phyloP scores from a whole-genome alignment of 148 eudicot genomes.

The Camellia japonica region DNA sequence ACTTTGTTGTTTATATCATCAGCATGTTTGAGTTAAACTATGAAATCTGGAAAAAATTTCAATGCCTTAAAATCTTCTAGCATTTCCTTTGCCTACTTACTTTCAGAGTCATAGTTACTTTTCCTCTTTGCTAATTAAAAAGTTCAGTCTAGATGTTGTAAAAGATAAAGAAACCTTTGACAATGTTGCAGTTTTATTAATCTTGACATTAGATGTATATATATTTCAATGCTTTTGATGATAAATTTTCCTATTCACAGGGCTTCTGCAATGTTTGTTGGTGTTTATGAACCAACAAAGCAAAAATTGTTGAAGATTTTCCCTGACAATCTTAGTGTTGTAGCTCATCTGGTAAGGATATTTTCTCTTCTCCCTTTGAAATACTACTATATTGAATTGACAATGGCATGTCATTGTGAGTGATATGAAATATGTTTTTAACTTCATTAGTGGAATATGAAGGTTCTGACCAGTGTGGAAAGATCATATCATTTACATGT shows the following conservation, averaged over 20 bases:
- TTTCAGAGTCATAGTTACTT: neutral
- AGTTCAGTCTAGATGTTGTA: neutral
- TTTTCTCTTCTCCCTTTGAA: conserved; percentile 15
- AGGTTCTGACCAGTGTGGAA: neutral
- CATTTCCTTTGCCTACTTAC: neutral
- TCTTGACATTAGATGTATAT: neutral
- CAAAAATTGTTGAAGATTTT: conserved; percentile 68
- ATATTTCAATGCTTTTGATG: neutral
- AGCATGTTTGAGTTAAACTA: neutral
- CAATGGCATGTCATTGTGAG: neutral
- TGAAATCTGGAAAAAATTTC: neutral
- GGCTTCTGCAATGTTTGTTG: conserved; percentile 92
- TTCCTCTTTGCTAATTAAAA: neutral
- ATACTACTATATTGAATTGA: conserved; percentile 8
- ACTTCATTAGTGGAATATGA: neutral
- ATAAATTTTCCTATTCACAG: conserved; percentile 35
- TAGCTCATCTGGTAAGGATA: conserved; percentile 82
- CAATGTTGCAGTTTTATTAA: conserved; percentile 1
- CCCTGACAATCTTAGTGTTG: conserved; percentile 86
- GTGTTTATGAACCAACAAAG: conserved; percentile 95
- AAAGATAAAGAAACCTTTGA: neutral
- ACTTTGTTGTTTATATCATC: neutral
- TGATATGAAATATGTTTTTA: neutral
- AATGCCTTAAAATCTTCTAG: neutral
- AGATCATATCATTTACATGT: neutral